Percentiles rank a stretch among this genome's conserved stretches.
Evolutionary conservation across 176 grass and related monocot species (phyloP).

Genomic region (Oryza punctata): DNA sequence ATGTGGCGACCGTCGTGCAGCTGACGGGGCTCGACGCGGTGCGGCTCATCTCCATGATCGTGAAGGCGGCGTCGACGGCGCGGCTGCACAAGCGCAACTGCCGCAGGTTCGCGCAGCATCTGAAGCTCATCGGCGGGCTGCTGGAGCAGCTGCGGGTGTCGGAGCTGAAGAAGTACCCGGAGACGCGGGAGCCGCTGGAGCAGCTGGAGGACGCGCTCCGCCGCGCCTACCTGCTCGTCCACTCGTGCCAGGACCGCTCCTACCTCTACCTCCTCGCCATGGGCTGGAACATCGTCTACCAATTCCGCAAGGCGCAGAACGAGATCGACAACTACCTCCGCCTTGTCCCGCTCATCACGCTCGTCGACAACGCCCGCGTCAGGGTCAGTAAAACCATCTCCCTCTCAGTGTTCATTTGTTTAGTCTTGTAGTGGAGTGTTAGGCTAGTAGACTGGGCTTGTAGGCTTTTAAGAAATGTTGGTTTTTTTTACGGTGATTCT

Average conservation of each 20-base stretch:
- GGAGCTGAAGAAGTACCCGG: slow-evolving; percentile 87
- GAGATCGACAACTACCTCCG: slow-evolving; percentile 94
- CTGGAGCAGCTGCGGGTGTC: slow-evolving; percentile 78
- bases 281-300: slow-evolving; percentile 93
- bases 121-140: slow-evolving; percentile 76
- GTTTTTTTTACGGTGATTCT: too few relatives aligned
- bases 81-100: slow-evolving; percentile 90
- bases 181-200: slow-evolving; percentile 93
- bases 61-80: slow-evolving; percentile 64
- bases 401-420: background rate
- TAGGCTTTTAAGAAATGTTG: slow-evolving; percentile 33
- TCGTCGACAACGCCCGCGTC: slow-evolving; percentile 79
- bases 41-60: slow-evolving; percentile 71
- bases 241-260: slow-evolving; percentile 76
- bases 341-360: slow-evolving; percentile 89
- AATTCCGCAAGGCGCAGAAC: slow-evolving; percentile 78
- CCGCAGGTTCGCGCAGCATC: slow-evolving; percentile 72
- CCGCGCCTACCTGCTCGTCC: slow-evolving; percentile 58
- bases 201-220: slow-evolving; percentile 84
- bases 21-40: slow-evolving; percentile 79
- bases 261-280: slow-evolving; percentile 88
- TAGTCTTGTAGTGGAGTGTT: slow-evolving; percentile 1
- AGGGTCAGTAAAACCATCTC: slow-evolving; percentile 51
- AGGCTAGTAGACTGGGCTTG: background rate
- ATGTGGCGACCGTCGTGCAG: slow-evolving; percentile 63